These are phyloP conservation scores for Xylaria sp. DNA, from an alignment of 2,329 filamentous ascomycete species.

Conservation along the genomic window DNA sequence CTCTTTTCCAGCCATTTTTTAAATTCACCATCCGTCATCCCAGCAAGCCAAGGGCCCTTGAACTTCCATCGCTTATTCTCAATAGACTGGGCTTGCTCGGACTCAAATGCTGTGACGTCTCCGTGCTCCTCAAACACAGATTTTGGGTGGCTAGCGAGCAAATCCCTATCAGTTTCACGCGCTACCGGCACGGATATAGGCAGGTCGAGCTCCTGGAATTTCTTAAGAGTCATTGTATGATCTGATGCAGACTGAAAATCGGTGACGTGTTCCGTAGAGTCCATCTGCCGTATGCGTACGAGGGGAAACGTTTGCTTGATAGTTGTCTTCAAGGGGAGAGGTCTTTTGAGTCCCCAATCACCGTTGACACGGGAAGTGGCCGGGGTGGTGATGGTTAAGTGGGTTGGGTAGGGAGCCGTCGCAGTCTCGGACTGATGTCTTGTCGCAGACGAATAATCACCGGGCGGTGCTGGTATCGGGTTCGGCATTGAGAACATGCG, in stretches of 20 bases:
- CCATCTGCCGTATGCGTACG: slow-evolving; percentile 79
- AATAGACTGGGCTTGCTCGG: slow-evolving; percentile 48
- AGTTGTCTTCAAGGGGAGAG: slow-evolving; percentile 80
- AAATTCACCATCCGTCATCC: slow-evolving; percentile 70
- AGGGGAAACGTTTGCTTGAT: slow-evolving; percentile 77
- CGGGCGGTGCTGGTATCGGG: slow-evolving; percentile 71
- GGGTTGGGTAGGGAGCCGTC: slow-evolving; percentile 81
- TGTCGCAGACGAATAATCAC: slow-evolving; percentile 58
- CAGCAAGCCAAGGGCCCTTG: slow-evolving; percentile 72
- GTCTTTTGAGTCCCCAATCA: slow-evolving; percentile 92
- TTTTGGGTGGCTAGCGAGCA: slow-evolving; percentile 42
- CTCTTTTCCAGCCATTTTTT: slow-evolving; percentile 62
- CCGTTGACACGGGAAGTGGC: slow-evolving; percentile 76
- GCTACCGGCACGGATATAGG: slow-evolving; percentile 67
- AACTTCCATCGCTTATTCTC: slow-evolving; percentile 72
- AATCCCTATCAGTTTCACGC: slow-evolving; percentile 34
- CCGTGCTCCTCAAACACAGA: slow-evolving; percentile 69
- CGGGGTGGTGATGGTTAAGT: slow-evolving; percentile 84
- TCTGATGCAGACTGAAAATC: slow-evolving; percentile 87
- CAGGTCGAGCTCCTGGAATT: slow-evolving; percentile 85
- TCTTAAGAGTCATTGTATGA: slow-evolving; percentile 81
- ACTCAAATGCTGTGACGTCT: slow-evolving; percentile 61
- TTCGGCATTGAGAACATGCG: slow-evolving; percentile 89
- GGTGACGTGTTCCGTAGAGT: slow-evolving; percentile 88
- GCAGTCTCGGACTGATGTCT: slow-evolving; percentile 70